Evolutionary conservation across 1,284 basidiomycete species (phyloP).

Genomic region (Puccinia triticina): DNA sequence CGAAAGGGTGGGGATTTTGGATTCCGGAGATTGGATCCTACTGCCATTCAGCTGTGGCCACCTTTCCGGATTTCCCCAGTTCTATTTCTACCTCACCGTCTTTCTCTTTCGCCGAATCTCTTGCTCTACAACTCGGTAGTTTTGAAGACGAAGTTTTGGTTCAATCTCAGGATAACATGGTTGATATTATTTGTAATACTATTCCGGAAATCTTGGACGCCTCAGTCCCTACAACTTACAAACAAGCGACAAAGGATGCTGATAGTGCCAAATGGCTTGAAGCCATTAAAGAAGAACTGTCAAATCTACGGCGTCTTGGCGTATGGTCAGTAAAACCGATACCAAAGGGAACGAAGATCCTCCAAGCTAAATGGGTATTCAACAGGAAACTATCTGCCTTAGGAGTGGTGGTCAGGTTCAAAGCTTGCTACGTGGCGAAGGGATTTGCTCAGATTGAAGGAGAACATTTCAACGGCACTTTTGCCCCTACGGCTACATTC

Average conservation of each 20-base stretch:
- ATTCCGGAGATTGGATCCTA: not conserved
- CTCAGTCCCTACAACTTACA: too few relatives aligned
- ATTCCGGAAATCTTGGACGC: too few relatives aligned
- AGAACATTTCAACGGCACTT: not conserved
- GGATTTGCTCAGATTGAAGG: slow-evolving; percentile 3
- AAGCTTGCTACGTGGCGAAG: not conserved
- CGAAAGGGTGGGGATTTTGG: not conserved
- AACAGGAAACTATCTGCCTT: not conserved
- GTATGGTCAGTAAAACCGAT: not conserved
- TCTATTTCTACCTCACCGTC: too few relatives aligned
- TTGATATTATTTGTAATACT: too few relatives aligned
- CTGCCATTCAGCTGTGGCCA: too few relatives aligned
- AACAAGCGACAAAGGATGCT: not conserved
- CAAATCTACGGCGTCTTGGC: not conserved
- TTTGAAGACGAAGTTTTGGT: not conserved
- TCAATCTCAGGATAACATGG: not conserved
- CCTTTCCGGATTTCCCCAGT: too few relatives aligned
- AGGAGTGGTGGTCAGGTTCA: not conserved
- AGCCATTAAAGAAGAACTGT: not conserved
- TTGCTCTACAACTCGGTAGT: too few relatives aligned
- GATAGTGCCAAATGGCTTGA: not conserved
- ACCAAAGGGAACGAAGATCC: not conserved
- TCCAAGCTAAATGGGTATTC: not conserved
- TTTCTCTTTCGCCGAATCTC: not conserved
- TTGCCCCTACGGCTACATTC: not conserved